phyloP scores from a whole-genome alignment of 139 green algal species.

The Closterium sp. region DNA sequence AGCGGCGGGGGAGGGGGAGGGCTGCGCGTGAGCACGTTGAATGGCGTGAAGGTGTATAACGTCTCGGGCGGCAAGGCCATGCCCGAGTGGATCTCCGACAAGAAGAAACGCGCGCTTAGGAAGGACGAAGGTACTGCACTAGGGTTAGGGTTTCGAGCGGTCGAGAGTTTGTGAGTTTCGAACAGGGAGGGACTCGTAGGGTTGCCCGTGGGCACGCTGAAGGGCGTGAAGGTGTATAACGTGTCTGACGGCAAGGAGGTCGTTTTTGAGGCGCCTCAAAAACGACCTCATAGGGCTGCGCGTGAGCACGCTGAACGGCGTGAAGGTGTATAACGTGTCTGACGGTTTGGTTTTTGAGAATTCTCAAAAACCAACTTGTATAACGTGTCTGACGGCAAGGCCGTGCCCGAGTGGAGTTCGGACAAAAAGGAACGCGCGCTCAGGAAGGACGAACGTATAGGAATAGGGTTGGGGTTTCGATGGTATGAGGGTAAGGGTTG shows the following conservation, averaged over 20 bases:
- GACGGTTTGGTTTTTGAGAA: too few species aligned
- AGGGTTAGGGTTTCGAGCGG: not conserved
- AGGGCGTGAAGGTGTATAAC: too few species aligned
- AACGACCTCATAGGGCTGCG: too few species aligned
- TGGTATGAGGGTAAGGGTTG: not conserved
- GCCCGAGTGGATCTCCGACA: constrained; percentile 85
- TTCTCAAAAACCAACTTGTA: too few species aligned
- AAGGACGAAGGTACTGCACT: constrained; percentile 66
- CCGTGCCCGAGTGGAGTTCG: constrained; percentile 81
- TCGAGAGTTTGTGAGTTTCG: not conserved
- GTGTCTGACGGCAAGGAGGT: not conserved
- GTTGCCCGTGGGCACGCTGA: too few species aligned
- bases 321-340: too few species aligned
- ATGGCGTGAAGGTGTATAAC: constrained; percentile 96
- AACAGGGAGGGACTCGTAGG: too few species aligned
- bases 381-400: constrained; percentile 81
- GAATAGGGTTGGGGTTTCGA: not conserved
- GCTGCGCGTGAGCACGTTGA: constrained; percentile 67
- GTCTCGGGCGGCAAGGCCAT: constrained; percentile 79
- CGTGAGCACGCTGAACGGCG: constrained; percentile 81
- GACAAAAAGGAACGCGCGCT: constrained; percentile 82
- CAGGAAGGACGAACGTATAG: constrained; percentile 68
- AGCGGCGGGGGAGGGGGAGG: not conserved
- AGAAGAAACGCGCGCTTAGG: constrained; percentile 76
- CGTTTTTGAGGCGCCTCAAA: too few species aligned